Evolutionary conservation across 75 land plant genomes (phyloP), one percentile per base, ranked within the genome.

Genomic region (Isoetes taiwanensis): DNA sequence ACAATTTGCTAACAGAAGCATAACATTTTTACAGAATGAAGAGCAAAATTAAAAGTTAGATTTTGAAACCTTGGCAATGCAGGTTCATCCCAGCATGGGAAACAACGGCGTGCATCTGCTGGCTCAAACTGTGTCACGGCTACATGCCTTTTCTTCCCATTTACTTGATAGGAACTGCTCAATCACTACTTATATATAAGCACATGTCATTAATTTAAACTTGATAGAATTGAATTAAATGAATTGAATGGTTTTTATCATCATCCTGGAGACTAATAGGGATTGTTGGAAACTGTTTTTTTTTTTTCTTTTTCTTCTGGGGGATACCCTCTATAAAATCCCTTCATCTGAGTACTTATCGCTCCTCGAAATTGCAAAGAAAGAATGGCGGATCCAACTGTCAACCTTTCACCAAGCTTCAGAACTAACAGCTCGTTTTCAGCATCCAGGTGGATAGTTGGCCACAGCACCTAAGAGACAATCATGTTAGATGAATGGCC

Each of bases 61-160:
- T 23, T 23, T 46, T 46, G 50, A 46, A 46, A 46, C n/a, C n/a
- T n/a, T n/a, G n/a, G n/a, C n/a, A n/a, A n/a, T n/a, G 50, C 16
- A 6, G 50, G 50, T 23, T 46, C 50, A n/a, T 46, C 50, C 50
- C 50, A 46, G n/a, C 25, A 46, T 4, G 50, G 50, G 19, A 46
- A 46, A 19, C 50, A 46, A 19, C 50, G 16, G 4, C 50, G 50
- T 6, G 50, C 50, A n/a, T 46, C 50, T 19, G 50, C 50, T 19
- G 50, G 50, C 50, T 46, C 50, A n/a, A 46, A 46, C 50, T 46
- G 50, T 6, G 50, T 46, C n/a, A 46, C 50, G 4, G 50, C 50
- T 23, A 46, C 23, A n/a, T 46, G 16, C 4, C 50, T 6, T n/a
- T 46, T 46, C 50, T 46, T 23, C 4, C 23, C 50, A 46, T 23